Conservation (phyloP, 495 filamentous ascomycete genomes). For the Podospora tetraspora region DNA sequence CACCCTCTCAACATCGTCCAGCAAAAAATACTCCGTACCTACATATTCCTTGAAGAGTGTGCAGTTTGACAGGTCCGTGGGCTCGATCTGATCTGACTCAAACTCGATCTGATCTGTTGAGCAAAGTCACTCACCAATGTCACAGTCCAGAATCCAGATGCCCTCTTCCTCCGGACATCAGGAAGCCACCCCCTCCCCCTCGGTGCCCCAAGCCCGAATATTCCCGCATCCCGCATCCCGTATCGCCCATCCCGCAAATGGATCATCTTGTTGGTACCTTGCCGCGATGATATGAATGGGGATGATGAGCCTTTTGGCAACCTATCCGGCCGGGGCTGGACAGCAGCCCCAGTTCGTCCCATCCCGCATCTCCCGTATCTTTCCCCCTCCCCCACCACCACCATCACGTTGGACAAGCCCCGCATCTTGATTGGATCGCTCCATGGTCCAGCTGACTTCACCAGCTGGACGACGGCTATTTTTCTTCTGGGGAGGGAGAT, state of each 20-base stretch:
- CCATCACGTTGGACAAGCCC: constrained; percentile 7
- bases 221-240: neutral
- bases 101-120: neutral
- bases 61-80: neutral
- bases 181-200: neutral
- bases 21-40: neutral
- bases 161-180: neutral
- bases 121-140: neutral
- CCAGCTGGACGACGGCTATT: neutral
- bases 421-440: constrained; percentile 8
- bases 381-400: constrained; percentile 1
- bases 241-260: neutral
- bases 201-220: neutral
- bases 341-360: neutral
- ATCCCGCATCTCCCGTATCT: neutral
- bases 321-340: too few species aligned
- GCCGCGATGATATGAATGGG: neutral
- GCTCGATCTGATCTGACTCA: neutral
- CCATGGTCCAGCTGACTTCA: constrained; percentile 4
- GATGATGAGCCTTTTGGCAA: neutral
- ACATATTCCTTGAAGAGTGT: neutral
- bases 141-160: neutral
- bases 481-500: neutral
- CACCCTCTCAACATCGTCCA: neutral
- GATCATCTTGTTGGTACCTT: neutral